Percentiles rank a stretch among this genome's conserved stretches.
Evolutionary conservation across 1,284 basidiomycete species (phyloP).

Genomic region (Sanguinoderma infundibulare): DNA sequence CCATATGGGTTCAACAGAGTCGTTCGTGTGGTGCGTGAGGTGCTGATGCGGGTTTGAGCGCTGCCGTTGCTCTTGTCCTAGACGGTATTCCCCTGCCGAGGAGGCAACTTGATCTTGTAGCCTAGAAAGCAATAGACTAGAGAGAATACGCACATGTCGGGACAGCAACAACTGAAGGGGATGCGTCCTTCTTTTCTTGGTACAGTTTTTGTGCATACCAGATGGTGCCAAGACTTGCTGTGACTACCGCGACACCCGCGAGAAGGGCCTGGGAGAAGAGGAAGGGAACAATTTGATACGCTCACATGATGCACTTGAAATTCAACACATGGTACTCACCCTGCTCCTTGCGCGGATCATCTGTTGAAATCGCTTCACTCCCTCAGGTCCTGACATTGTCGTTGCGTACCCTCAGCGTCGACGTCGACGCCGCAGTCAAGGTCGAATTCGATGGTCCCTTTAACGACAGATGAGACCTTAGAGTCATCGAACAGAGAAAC

Average conservation of each 20-base stretch:
- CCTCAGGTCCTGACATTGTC: neutral
- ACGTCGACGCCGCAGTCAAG: neutral
- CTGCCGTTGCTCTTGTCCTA: constrained; percentile 11
- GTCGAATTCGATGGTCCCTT: no score
- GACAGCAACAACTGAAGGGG: constrained; percentile 4
- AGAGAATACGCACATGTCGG: constrained; percentile 20
- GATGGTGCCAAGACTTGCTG: constrained; percentile 4
- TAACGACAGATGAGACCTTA: no score
- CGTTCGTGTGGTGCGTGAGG: neutral
- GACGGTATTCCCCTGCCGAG: neutral
- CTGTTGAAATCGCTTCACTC: neutral
- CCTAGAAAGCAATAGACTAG: no score
- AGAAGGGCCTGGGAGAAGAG: neutral
- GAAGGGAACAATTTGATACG: neutral
- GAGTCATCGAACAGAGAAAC: no score
- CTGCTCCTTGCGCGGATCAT: neutral
- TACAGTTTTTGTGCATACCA: constrained; percentile 20
- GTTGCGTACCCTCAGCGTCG: no score
- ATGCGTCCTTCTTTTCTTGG: constrained; percentile 15
- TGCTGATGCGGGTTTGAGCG: constrained; percentile 8
- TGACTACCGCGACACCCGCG: neutral
- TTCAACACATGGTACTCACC: neutral
- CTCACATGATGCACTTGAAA: no score
- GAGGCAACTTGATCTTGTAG: no score
- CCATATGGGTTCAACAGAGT: neutral